phyloP scores from a whole-genome alignment of 345 rosid genomes.

The Eucalyptus paniculata region DNA sequence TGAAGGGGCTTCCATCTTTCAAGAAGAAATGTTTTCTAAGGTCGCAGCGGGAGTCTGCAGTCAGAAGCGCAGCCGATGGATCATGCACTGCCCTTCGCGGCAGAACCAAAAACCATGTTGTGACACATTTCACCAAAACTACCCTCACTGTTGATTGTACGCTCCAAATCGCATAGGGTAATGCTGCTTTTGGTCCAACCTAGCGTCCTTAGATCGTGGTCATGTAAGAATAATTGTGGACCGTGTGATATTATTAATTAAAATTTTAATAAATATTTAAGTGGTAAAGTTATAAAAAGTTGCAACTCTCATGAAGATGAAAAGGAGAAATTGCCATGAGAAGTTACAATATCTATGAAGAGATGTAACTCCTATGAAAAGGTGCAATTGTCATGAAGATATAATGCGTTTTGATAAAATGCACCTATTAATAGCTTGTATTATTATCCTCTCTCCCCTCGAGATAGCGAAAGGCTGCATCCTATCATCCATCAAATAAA shows the following conservation, averaged over 20 bases:
- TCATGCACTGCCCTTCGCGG: neutral
- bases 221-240: neutral
- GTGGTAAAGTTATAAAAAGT: neutral
- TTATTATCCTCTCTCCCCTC: too few relatives aligned
- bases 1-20: neutral
- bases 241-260: too few relatives aligned
- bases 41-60: neutral
- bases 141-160: neutral
- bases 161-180: neutral
- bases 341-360: too few relatives aligned
- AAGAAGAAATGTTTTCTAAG: neutral
- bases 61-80: neutral
- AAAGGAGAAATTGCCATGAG: too few relatives aligned
- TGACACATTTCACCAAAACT: neutral
- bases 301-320: too few relatives aligned
- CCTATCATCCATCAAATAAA: too few relatives aligned
- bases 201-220: neutral
- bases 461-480: accelerated
- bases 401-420: too few relatives aligned
- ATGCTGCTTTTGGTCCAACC: neutral
- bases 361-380: too few relatives aligned
- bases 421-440: too few relatives aligned
- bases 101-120: neutral
- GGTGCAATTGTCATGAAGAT: too few relatives aligned
- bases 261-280: too few relatives aligned